Percentiles rank a stretch among this genome's conserved stretches.
These are phyloP conservation scores for Pseudopithomyces chartarum DNA, from an alignment of 2,329 filamentous ascomycete species.

Conservation along the genomic window DNA sequence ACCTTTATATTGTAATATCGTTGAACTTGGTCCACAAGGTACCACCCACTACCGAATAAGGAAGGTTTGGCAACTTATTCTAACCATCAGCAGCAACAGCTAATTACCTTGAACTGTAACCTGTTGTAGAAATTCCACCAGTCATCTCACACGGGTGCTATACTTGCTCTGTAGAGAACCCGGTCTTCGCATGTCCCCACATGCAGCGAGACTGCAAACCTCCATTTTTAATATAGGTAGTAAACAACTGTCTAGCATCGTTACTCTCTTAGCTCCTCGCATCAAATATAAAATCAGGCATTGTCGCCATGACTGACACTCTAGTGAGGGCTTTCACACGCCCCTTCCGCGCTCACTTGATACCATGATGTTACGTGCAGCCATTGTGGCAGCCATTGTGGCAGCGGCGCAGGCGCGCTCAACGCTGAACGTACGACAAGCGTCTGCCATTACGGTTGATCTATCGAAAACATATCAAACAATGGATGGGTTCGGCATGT, in stretches of 20 bases:
- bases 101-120: not conserved
- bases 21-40: no score
- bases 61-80: no score
- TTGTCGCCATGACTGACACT: not conserved
- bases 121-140: constrained; percentile 2
- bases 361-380: constrained; percentile 11
- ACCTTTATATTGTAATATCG: no score
- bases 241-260: not conserved
- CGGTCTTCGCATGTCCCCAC: constrained; percentile 3
- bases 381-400: constrained; percentile 15
- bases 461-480: constrained; percentile 51
- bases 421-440: constrained; percentile 19
- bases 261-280: constrained; percentile 6
- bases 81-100: no score
- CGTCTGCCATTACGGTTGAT: constrained; percentile 48
- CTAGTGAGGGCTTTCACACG: no score
- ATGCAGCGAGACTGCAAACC: not conserved
- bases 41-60: no score
- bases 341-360: not conserved
- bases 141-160: not conserved
- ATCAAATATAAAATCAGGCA: not conserved
- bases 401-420: constrained; percentile 4
- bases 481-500: constrained; percentile 55
- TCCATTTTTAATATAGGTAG: constrained; percentile 13
- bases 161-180: constrained; percentile 1